Conservation (phyloP, 441 rosid genomes). For the Omphalea diandra region DNA sequence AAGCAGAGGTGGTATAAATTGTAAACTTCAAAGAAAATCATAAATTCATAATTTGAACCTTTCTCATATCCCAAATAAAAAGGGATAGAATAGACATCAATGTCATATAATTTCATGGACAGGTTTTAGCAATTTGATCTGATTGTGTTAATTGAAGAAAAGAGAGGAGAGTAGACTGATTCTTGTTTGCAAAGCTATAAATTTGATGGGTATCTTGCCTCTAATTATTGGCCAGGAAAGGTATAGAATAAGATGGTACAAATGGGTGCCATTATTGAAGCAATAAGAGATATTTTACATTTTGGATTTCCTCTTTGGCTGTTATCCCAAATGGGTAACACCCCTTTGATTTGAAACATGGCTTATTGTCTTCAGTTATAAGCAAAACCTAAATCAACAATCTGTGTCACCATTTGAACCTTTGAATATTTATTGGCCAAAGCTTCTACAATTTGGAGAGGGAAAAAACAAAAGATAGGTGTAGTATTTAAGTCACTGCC, state of each 20-base stretch:
- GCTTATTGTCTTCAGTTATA: background rate
- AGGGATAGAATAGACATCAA: no score
- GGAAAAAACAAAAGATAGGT: background rate
- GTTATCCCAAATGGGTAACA: background rate
- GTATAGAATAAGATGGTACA: background rate
- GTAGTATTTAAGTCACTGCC: no score
- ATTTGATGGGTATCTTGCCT: background rate
- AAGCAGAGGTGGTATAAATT: background rate
- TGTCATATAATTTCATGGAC: background rate
- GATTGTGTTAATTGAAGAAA: background rate
- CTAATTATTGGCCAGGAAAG: background rate
- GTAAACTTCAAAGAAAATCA: no score
- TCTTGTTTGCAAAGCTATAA: background rate
- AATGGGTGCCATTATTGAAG: background rate
- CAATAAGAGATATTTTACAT: background rate
- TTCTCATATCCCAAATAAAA: no score
- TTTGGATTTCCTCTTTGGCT: background rate
- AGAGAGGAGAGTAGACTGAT: no score
- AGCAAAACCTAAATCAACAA: background rate
- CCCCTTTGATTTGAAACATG: constrained; percentile 4
- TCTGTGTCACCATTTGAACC: background rate
- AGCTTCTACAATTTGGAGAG: no score
- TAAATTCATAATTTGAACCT: background rate
- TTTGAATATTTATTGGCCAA: background rate
- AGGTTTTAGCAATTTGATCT: background rate